Evolutionary conservation across 2,329 filamentous ascomycete species (phyloP), one percentile per base, ranked within the genome.

Genomic region (Lasiodiplodia theobromae): DNA sequence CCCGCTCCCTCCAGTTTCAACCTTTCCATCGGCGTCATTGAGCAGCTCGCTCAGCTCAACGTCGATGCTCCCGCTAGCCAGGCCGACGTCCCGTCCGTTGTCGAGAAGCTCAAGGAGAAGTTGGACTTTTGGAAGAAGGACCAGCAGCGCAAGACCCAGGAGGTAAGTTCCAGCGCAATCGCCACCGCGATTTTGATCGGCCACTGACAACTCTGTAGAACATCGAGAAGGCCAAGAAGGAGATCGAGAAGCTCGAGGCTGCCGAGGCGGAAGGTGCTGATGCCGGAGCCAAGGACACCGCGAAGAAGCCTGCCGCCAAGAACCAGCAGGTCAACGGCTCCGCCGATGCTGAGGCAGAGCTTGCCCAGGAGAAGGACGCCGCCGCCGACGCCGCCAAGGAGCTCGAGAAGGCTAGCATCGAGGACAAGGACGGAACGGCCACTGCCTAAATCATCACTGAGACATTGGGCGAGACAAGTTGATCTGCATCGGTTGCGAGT

Each of bases 61-160:
- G 89, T 98, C 73, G 91, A 97, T 69, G 92, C 95, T 65, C 96
- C 96, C 38, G 93, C 95, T 87, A 92, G 89, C 81, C 89, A 93
- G 76, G 86, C 89, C 67, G 95, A 97, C 75, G 90, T 98, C 16
- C 89, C 94, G 31, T 85, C 85, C 70, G 88, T 92, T 16, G 84
- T 93, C 57, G 94, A 97, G 85, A 95, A 97, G 86, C 88, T 98
- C 75, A 94, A 95, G 83, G 92, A 89, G 77, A 98, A 98, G 88
- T 86, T 98, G 65, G 89, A 89, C 37, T 86, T 91, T 81, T 99
- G 95, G 94, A 97, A 97, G 86, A 85, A 88, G 65, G 92, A 97
- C 82, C 96, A 98, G 85, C 88, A 91, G 69, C 86, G 88, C 72
- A 93, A 97, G 86, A 99, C 96, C 23, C 88, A 96, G 79, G 91